These are phyloP conservation scores for Rhizophagus prolifer DNA, from an alignment of 192 early-diverging fungal species.

Conservation along the genomic window DNA sequence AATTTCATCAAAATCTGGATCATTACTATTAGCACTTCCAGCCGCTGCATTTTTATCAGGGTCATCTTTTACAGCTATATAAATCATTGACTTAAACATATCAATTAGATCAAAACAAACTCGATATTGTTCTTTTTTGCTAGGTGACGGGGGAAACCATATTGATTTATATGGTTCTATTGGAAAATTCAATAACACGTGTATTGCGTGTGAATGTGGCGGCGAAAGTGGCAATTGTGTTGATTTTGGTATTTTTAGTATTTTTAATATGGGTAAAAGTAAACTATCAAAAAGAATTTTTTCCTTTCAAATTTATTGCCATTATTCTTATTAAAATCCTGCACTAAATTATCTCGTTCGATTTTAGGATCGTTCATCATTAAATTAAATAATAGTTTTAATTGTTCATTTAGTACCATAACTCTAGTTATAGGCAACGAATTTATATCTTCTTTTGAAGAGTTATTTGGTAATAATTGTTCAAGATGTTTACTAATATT, in stretches of 20 bases:
- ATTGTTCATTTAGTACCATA: conserved; percentile 49
- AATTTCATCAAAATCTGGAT: conserved; percentile 57
- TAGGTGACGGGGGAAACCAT: conserved; percentile 33
- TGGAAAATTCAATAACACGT: conserved; percentile 66
- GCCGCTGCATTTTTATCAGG: conserved; percentile 37
- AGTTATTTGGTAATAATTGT: background rate
- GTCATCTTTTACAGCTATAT: conserved; percentile 39
- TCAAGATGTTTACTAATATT: conserved; percentile 8
- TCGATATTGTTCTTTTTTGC: conserved; percentile 31
- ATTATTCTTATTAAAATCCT: background rate
- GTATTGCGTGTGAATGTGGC: conserved; percentile 77
- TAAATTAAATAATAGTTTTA: conserved; percentile 57
- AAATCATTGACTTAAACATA: conserved; percentile 36
- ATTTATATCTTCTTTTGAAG: background rate
- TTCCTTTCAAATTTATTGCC: conserved; percentile 34
- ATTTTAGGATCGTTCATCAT: conserved; percentile 44
- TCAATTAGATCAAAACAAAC: conserved; percentile 36
- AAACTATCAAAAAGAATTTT: conserved; percentile 30
- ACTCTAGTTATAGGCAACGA: conserved; percentile 37
- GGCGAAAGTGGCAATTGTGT: conserved; percentile 57
- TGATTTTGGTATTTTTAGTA: conserved; percentile 39
- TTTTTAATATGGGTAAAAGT: conserved; percentile 44
- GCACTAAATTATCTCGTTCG: conserved; percentile 28
- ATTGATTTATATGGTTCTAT: conserved; percentile 34
- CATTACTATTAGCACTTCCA: conserved; percentile 32